A percentile compares a stretch with the other conserved stretches of the same genome.
Evolutionary conservation across 257 asterid genomes (phyloP).

Genomic region (Solanum microdontum): DNA sequence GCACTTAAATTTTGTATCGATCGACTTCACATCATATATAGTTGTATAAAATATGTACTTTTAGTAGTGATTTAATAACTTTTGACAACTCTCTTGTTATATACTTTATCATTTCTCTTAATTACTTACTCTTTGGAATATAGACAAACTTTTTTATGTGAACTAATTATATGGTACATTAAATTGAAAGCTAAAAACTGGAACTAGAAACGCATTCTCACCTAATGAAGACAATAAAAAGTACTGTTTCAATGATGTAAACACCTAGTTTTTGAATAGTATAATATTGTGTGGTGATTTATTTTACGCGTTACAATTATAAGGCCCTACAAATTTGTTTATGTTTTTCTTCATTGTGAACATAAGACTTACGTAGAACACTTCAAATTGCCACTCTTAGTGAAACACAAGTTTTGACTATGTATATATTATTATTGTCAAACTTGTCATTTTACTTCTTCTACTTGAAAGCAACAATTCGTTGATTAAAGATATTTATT

Average conservation of each 20-base stretch:
- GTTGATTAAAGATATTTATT: not conserved
- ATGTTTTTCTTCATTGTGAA: not conserved
- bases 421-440: not conserved
- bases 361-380: not conserved
- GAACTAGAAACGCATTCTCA: not conserved
- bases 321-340: not conserved
- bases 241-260: not conserved
- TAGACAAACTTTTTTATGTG: not conserved
- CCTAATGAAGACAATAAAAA: not conserved
- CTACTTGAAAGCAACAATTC: not conserved
- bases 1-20: not conserved
- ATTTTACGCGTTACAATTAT: not conserved
- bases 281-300: not conserved
- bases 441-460: not conserved
- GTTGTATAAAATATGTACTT: not conserved
- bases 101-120: not conserved
- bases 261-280: not conserved
- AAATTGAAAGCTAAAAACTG: not conserved
- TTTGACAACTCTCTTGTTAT: not conserved
- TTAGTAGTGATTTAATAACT: not conserved
- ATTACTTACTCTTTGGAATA: not conserved
- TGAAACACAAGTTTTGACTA: not conserved
- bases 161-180: not conserved
- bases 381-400: not conserved
- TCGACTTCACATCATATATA: not conserved